Base-by-base conservation (phyloP, 345 rosid genomes). In the Durio zibethinus region DNA sequence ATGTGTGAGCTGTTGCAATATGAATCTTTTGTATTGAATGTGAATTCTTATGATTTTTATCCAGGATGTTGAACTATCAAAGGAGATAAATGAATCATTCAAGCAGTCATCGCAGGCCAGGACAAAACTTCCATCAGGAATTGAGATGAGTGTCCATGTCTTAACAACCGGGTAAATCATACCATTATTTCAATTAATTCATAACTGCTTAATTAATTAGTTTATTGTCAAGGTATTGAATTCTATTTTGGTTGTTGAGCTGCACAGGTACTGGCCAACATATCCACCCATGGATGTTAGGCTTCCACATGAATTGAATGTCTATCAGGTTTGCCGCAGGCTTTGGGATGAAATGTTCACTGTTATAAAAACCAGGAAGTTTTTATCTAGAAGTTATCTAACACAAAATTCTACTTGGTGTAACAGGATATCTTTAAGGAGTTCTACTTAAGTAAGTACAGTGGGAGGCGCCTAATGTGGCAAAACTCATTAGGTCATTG, bases 211-310 rank as follows among this genome's bases (percentile, higher is more conserved):
- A 29, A 38, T 63, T 45, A 65, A 60, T 27, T 75, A 70, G 31
- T 56, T 23, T 38, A 15, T 20, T 76, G 5, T 68, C 4, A 4
- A 48, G 27, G 53, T 62, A 23, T 64, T 77, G 54, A 43, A 66
- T 70, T 35, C 10, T 73, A 3, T 29, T 81, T 82, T 29, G 74
- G 33, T 85, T 78, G 21, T 38, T 83, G 76, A 73, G 47, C 72
- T 89, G 84, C 82, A 91, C 85, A 96, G 99, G 80, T 96, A 92
- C 85, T 96, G 99, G 99, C 99, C 99, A 75, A 96, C 98, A 36
- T 96, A 96, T 86, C 97, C 99, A 23, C 99, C 97, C 52, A 94
- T 96, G 98, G 95, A 91, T 87, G 97, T 96, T 54, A 92, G 97
- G 84, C 97, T 96, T 79, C 99, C 99, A 82, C 98, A 91, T 80